These are phyloP conservation scores for Crithidia bombi DNA, from an alignment of 208 protist species.

Conservation along the genomic window DNA sequence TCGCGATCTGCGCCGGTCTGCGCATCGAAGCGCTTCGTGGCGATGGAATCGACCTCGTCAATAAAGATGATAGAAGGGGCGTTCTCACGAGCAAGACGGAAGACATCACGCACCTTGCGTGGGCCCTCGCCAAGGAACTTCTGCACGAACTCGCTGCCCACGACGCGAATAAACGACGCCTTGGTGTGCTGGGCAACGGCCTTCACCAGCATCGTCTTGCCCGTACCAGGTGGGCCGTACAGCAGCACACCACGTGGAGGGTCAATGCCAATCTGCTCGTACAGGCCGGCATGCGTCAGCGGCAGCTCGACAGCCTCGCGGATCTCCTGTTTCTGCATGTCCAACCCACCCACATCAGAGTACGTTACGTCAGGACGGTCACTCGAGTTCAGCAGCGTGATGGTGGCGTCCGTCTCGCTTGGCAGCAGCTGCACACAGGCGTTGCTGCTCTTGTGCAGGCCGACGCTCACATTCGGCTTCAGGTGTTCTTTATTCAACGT, in stretches of 20 bases:
- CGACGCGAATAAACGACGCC: conserved; percentile 98
- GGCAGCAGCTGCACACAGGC: conserved; percentile 98
- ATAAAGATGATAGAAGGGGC: conserved; percentile 99
- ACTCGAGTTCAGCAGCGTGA: conserved; percentile 93
- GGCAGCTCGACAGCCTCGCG: conserved; percentile 99
- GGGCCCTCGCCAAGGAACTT: conserved; percentile 99
- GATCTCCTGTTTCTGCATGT: conserved; percentile 99
- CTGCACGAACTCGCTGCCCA: conserved; percentile 99
- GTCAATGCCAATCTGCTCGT: conserved; percentile 99
- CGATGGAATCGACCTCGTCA: conserved; percentile 99
- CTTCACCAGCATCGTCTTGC: conserved; percentile 99
- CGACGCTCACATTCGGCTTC: conserved; percentile 99
- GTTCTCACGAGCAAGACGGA: conserved; percentile 98
- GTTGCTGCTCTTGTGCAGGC: conserved; percentile 98
- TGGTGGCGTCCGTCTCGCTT: conserved; percentile 97
- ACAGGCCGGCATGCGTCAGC: conserved; percentile 98
- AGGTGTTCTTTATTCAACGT: conserved; percentile 98
- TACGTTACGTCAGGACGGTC: conserved; percentile 97
- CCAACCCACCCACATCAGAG: conserved; percentile 98
- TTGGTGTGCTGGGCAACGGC: conserved; percentile 99
- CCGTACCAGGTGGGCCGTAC: conserved; percentile 97
- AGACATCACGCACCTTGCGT: conserved; percentile 99
- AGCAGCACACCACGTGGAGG: conserved; percentile 99
- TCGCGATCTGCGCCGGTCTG: conserved; percentile 99
- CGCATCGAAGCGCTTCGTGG: conserved; percentile 99